Evolutionary conservation across 1,284 basidiomycete species (phyloP).

Genomic region (Apiotrichum veenhuisii): DNA sequence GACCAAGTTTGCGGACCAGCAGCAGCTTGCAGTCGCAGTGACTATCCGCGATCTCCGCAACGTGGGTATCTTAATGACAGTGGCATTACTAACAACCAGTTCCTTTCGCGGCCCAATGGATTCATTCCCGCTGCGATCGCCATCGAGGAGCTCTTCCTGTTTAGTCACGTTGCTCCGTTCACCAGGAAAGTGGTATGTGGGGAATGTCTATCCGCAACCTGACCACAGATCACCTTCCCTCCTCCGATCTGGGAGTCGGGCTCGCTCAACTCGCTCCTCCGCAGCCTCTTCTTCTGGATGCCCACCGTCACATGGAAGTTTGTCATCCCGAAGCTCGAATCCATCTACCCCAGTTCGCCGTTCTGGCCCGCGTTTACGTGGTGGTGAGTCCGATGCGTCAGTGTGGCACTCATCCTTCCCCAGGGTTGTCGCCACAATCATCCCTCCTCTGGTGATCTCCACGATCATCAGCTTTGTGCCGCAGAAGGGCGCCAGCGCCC

Average conservation of each 20-base stretch:
- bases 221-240: conserved; percentile 32
- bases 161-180: conserved; percentile 35
- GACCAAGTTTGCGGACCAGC: conserved; percentile 18
- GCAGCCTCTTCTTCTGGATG: conserved; percentile 40
- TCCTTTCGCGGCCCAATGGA: conserved; percentile 32
- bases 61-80: conserved; percentile 13
- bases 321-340: conserved; percentile 30
- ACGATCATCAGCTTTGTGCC: conserved; percentile 42
- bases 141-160: conserved; percentile 36
- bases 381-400: conserved; percentile 32
- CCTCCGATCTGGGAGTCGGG: conserved; percentile 27
- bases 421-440: conserved; percentile 42
- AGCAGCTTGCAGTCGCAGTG: conserved; percentile 17
- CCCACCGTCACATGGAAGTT: conserved; percentile 33
- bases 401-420: background rate
- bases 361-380: conserved; percentile 40
- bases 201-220: background rate
- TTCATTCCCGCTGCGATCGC: conserved; percentile 30
- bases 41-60: conserved; percentile 26
- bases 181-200: conserved; percentile 32
- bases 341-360: conserved; percentile 22
- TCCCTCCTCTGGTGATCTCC: conserved; percentile 39
- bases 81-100: conserved; percentile 19
- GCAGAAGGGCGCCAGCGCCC: conserved; percentile 30
- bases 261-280: conserved; percentile 31